phyloP scores from a whole-genome alignment of 768 basidiomycete species.

The Mycena pura region DNA sequence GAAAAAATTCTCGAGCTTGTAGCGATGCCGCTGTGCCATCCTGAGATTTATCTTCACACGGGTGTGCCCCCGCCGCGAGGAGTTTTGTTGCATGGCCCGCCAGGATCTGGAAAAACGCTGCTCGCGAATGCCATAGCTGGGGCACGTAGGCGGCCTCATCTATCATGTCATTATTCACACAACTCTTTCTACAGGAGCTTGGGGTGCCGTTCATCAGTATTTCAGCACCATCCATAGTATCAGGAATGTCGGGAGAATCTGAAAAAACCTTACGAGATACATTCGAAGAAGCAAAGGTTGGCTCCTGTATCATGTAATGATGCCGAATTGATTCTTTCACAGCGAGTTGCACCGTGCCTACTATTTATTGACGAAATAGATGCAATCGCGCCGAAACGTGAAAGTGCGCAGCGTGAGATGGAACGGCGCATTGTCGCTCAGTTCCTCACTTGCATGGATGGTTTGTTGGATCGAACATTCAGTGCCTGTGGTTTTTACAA shows the following conservation, averaged over 20 bases:
- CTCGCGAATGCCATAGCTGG: conserved; percentile 96
- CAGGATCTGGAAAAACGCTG: conserved; percentile 96
- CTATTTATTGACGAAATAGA: conserved; percentile 99
- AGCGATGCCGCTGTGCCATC: conserved; percentile 92
- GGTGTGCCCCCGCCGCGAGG: conserved; percentile 93
- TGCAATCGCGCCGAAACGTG: conserved; percentile 95
- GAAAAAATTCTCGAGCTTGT: conserved; percentile 97
- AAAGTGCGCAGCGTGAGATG: conserved; percentile 98
- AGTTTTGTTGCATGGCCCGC: conserved; percentile 92
- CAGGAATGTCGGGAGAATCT: conserved; percentile 98
- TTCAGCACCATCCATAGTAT: conserved; percentile 95
- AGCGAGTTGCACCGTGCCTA: conserved; percentile 91
- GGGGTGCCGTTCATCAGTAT: conserved; percentile 92
- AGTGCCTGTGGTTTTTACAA: neutral
- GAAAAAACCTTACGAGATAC: conserved; percentile 96
- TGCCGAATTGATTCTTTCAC: neutral
- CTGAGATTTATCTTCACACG: conserved; percentile 93
- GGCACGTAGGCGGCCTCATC: conserved; percentile 47
- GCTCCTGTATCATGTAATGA: conserved; percentile 16
- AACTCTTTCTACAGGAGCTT: conserved; percentile 67
- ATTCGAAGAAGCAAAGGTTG: conserved; percentile 95
- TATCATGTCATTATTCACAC: conserved; percentile 4
- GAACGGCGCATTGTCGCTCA: conserved; percentile 97
- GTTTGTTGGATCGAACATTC: conserved; percentile 56
- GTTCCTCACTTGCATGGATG: conserved; percentile 98